Base-by-base conservation (phyloP, 73 alveolate genomes). In the Uronychia setigera region DNA sequence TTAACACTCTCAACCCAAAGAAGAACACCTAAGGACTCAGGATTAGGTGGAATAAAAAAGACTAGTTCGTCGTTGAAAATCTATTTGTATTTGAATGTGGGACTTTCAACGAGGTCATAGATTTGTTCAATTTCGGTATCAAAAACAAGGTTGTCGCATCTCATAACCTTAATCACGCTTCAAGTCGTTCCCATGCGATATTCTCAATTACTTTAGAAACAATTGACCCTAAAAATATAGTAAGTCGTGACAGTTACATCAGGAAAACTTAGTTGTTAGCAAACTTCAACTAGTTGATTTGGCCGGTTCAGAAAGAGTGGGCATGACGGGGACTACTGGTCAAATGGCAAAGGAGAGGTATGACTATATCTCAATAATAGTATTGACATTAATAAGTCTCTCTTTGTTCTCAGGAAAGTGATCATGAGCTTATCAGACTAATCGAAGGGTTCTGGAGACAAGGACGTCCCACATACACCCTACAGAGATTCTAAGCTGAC, bases 281-380 rank as follows among this genome's bases (percentile, higher is more conserved):
- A 97, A 95, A 81, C 84, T 97, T 77, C 88, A 95, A 60, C 81
- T 97, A 33, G 98, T 97, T 0, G 99, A 97, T 88, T 86, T 97
- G 77, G 99, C 99, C 26, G 99, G 99, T 27, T 92, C 98, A 76
- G 99, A 97, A 76, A 88, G 98, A 78, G 93, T 93, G 5, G 90
- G 97, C 29, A 29, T 86, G 58, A 96, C 97, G 46, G 96, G 96
- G 46, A 94, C 96, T 34, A 94, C 94, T 88, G 97, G 99, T 27
- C 74, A 92, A 77, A 89, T 76, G 67, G 90, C 91, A 26, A 92
- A 96, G 84, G 99, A 96, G 92, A 94, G 67, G 67, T 46, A 46
- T n/a, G n/a, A 46, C n/a, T 46, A 5, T 11, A 19, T 5, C 67
- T 46, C 11, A 87, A 92, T 29, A 91, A 87, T 58, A 92, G 98